These are phyloP conservation scores for Dactylellina leptospora DNA, from an alignment of 2,329 filamentous ascomycete species.

Conservation along the genomic window DNA sequence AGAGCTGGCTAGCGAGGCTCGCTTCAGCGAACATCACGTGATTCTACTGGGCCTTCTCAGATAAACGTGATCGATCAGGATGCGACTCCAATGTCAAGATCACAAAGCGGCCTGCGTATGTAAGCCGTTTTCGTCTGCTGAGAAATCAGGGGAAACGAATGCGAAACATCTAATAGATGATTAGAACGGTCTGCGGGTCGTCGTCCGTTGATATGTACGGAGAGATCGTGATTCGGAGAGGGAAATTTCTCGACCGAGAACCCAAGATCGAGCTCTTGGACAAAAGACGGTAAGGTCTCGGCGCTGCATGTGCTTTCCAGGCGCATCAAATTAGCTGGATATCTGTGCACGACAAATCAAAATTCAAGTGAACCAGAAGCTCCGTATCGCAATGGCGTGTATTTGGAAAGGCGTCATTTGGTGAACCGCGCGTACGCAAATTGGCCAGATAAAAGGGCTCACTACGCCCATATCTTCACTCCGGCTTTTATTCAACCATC, in stretches of 20 bases:
- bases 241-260: slow-evolving; percentile 1
- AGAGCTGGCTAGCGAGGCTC: neutral
- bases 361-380: no score
- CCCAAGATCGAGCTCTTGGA: no score
- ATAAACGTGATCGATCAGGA: neutral
- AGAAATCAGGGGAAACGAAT: no score
- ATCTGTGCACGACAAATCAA: no score
- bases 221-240: neutral
- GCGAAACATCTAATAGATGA: no score
- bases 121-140: neutral
- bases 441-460: slow-evolving; percentile 8
- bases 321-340: no score
- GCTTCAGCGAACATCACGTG: neutral
- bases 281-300: no score
- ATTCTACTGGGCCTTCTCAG: neutral
- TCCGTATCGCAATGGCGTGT: neutral
- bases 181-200: no score
- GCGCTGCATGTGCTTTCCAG: no score
- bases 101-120: neutral
- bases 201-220: neutral
- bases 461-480: no score
- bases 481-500: no score
- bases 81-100: neutral
- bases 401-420: neutral
- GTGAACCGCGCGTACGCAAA: neutral